Conservation (phyloP, 495 filamentous ascomycete species). For the Aspergillus avenaceus region DNA sequence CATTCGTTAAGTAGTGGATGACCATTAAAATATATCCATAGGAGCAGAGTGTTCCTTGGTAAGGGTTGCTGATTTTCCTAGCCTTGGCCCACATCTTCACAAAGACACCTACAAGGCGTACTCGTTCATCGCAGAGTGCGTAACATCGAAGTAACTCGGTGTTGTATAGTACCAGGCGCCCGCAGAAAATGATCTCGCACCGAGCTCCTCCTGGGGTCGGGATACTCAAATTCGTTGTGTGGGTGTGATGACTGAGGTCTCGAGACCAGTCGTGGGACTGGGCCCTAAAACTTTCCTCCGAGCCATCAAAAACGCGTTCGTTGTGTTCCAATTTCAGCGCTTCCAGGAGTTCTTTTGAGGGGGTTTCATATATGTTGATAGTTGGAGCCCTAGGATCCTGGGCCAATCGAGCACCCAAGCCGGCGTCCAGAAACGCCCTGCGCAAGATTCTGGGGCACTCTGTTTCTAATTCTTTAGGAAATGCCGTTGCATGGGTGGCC, state of each 20-base stretch:
- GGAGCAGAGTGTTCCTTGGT: conserved; percentile 73
- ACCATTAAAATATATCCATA: conserved; percentile 92
- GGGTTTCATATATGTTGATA: conserved; percentile 73
- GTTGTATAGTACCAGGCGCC: conserved; percentile 73
- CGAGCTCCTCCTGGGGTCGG: conserved; percentile 65
- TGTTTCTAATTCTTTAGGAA: conserved; percentile 29
- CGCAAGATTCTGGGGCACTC: conserved; percentile 62
- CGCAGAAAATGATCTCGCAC: conserved; percentile 83
- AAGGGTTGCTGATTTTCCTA: conserved; percentile 76
- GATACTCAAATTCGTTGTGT: conserved; percentile 53
- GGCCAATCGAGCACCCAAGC: conserved; percentile 64
- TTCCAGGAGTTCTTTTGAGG: conserved; percentile 45
- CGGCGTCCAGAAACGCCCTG: conserved; percentile 62
- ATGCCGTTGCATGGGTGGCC: conserved; percentile 40
- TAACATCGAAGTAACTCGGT: conserved; percentile 75
- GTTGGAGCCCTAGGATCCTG: conserved; percentile 75
- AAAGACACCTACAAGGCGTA: conserved; percentile 71
- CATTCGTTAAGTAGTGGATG: conserved; percentile 82
- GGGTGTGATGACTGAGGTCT: not conserved
- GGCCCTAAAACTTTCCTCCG: not conserved
- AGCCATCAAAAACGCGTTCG: conserved; percentile 50
- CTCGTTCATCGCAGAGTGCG: conserved; percentile 65
- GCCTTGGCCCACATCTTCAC: conserved; percentile 80
- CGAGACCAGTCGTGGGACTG: not conserved
- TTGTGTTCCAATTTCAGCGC: conserved; percentile 51